These are phyloP conservation scores for Podospora conica DNA, from an alignment of 495 filamentous ascomycete species.

Conservation along the genomic window DNA sequence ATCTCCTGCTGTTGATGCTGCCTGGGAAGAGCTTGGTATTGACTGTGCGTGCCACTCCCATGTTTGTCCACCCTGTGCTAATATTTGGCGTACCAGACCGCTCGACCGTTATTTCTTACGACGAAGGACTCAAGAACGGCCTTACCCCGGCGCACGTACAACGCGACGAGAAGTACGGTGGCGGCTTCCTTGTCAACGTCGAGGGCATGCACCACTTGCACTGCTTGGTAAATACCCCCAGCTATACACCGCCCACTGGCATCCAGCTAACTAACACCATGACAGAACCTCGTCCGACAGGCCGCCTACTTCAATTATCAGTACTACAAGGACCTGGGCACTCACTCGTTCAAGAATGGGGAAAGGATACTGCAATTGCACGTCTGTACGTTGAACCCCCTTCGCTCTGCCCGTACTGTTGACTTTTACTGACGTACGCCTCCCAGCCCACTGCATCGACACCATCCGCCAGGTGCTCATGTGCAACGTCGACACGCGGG, in stretches of 20 bases:
- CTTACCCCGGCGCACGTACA: constrained; percentile 44
- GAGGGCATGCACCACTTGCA: constrained; percentile 55
- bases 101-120: constrained; percentile 12
- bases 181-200: constrained; percentile 49
- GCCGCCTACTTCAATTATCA: constrained; percentile 52
- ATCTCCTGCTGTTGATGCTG: constrained; percentile 50
- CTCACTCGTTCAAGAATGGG: constrained; percentile 46
- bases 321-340: constrained; percentile 42
- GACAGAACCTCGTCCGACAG: constrained; percentile 48
- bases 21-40: constrained; percentile 50
- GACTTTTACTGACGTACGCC: neutral
- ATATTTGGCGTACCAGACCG: constrained; percentile 2
- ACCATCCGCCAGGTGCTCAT: constrained; percentile 51
- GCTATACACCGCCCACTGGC: too few species aligned
- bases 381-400: constrained; percentile 24
- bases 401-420: neutral
- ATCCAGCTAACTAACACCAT: neutral
- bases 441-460: constrained; percentile 46
- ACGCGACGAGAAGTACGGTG: constrained; percentile 46
- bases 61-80: neutral
- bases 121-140: constrained; percentile 24
- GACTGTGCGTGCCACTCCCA: constrained; percentile 25
- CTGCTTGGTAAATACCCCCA: constrained; percentile 37
- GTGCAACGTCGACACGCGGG: constrained; percentile 48
- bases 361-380: constrained; percentile 46